Evolutionary conservation across 257 asterid genomes (phyloP).

Genomic region (Datura wrightii): DNA sequence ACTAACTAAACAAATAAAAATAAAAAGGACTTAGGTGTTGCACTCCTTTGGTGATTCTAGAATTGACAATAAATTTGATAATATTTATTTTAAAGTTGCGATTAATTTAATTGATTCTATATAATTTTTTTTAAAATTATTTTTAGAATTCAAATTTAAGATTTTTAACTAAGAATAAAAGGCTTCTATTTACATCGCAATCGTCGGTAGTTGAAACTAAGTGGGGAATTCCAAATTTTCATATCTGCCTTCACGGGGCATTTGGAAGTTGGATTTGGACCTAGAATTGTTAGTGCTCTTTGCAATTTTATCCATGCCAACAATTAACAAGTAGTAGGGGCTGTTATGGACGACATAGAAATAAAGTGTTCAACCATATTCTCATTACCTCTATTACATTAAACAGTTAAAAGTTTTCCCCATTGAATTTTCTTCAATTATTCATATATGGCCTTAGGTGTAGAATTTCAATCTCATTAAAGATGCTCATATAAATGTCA

Average conservation of each 20-base stretch:
- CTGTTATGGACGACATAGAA: neutral
- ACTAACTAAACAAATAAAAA: too few relatives aligned
- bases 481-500: neutral
- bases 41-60: neutral
- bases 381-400: neutral
- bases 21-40: neutral
- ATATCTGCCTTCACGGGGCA: neutral
- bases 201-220: neutral
- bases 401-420: too few relatives aligned
- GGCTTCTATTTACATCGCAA: neutral
- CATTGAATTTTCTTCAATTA: too few relatives aligned
- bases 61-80: neutral
- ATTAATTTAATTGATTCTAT: too few relatives aligned
- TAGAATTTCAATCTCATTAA: neutral
- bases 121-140: too few relatives aligned
- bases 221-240: neutral
- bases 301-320: neutral
- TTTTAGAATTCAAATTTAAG: too few relatives aligned
- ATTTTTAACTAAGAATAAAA: accelerated
- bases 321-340: neutral
- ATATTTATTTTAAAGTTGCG: too few relatives aligned
- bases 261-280: neutral
- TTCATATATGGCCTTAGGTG: too few relatives aligned
- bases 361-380: neutral
- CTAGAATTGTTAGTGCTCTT: neutral